Base-by-base conservation (phyloP, 129 eudicot species). In the Ambrosia artemisiifolia region DNA sequence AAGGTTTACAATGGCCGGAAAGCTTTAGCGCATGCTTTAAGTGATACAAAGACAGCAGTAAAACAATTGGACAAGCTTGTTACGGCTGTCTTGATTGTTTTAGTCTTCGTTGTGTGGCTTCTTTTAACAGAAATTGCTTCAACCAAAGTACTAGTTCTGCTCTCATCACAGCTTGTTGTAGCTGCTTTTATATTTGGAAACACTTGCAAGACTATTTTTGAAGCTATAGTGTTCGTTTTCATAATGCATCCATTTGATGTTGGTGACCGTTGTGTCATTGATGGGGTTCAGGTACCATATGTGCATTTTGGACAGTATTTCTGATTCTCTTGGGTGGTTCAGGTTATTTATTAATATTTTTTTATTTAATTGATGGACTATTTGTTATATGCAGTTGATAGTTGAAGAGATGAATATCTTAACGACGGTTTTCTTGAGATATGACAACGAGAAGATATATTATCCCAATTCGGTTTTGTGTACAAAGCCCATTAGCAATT, bases 201-300 rank as follows among this genome's bases (percentile, higher is more conserved):
- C 80, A 93, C 98, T 53, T 87, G 95, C 95, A 93, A 85, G 82
- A 90, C 95, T 55, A 83, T 85, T 32, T 93, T 93, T 72, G 98
- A 93, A 84, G 98, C 96, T 14, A 89, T 93, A 50, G 82, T 93
- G 61, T 93, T 93, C 65, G 98, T 90, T 10, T 93, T 93, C 66
- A 80, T 89, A 33, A 93, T 92, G 98, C 98, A 92, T 82, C 98
- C 96, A 1, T 92, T 92, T 74, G 98, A 92, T 66, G 98, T 92
- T 46, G 95, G 98, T 38, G 98, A 93, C 57, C 95, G 96, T 35
- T 93, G 98, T 50, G 88, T 86, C 51, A 74, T 93, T 75, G 96
- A 93, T 46, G 95, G 95, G 55, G 78, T 81, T 73, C 92, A 87
- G 96, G 91, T 85, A 82, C 63, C 53, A n/a, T n/a, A n/a, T n/a